phyloP scores from a whole-genome alignment of 2,329 filamentous ascomycete genomes.

The Didymella exigua region DNA sequence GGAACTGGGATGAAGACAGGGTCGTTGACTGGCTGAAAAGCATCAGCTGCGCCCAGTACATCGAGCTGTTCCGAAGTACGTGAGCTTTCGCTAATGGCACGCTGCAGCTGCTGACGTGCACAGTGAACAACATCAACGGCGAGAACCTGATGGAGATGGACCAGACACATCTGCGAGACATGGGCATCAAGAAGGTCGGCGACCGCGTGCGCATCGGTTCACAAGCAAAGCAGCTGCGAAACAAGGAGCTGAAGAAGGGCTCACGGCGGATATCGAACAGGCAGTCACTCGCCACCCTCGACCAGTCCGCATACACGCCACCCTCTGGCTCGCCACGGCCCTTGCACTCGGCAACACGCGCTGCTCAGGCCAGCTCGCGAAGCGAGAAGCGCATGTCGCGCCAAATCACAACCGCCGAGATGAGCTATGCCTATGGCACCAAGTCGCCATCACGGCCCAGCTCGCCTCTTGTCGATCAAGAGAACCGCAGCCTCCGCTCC shows the following conservation, averaged over 20 bases:
- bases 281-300: slow-evolving; percentile 84
- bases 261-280: slow-evolving; percentile 74
- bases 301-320: slow-evolving; percentile 66
- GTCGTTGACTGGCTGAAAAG: slow-evolving; percentile 90
- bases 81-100: neutral
- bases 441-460: slow-evolving; percentile 70
- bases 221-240: slow-evolving; percentile 57
- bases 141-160: slow-evolving; percentile 97
- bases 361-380: slow-evolving; percentile 51
- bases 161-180: slow-evolving; percentile 93
- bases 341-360: slow-evolving; percentile 57
- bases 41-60: slow-evolving; percentile 94
- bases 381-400: slow-evolving; percentile 56
- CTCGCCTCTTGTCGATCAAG: slow-evolving; percentile 70
- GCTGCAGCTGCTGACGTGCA: slow-evolving; percentile 25
- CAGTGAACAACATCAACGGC: slow-evolving; percentile 92
- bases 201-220: slow-evolving; percentile 82
- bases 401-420: slow-evolving; percentile 52
- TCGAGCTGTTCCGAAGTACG: slow-evolving; percentile 77
- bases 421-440: slow-evolving; percentile 51
- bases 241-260: slow-evolving; percentile 55
- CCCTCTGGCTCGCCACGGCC: slow-evolving; percentile 70
- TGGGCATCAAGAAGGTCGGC: slow-evolving; percentile 97
- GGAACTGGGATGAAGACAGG: slow-evolving; percentile 83
- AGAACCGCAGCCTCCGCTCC: slow-evolving; percentile 57